Evolutionary conservation across 1,139 yeast species (phyloP).

Genomic region (Taphrina flavorubra): DNA sequence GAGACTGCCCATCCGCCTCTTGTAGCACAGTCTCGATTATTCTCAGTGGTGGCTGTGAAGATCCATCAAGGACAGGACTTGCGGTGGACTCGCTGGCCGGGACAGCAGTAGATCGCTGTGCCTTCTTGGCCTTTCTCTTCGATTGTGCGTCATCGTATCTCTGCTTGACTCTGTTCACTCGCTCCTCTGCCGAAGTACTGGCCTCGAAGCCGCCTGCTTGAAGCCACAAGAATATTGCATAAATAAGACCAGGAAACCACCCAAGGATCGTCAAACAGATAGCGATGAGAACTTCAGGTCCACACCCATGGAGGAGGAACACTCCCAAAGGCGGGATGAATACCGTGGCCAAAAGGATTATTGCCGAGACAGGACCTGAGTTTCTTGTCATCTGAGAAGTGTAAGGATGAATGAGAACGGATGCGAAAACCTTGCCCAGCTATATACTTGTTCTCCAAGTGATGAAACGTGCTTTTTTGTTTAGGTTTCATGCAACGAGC

Average conservation of each 20-base stretch:
- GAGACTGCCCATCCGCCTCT: neutral
- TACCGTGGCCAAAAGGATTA: constrained; percentile 28
- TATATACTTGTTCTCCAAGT: neutral
- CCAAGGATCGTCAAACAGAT: constrained; percentile 45
- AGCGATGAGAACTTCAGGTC: constrained; percentile 45
- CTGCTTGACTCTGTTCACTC: constrained; percentile 13
- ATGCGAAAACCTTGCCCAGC: neutral
- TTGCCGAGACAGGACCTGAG: constrained; percentile 14
- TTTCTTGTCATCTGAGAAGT: neutral
- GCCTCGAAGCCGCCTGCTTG: constrained; percentile 18
- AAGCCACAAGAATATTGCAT: constrained; percentile 43
- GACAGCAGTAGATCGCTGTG: neutral
- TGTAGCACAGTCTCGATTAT: constrained; percentile 11
- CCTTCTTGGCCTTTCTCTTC: constrained; percentile 2
- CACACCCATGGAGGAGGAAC: constrained; percentile 45
- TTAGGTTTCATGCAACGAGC: neutral
- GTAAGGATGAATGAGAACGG: neutral
- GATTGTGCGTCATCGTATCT: constrained; percentile 3
- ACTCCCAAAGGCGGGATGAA: constrained; percentile 46
- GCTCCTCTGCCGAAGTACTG: constrained; percentile 9
- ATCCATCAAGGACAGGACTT: neutral
- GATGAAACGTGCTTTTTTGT: neutral
- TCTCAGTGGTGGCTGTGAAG: neutral
- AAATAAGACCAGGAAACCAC: constrained; percentile 44
- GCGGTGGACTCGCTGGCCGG: neutral